Evolutionary conservation across 208 protist genomes (phyloP).

Genomic region (Naegleria gruberi): DNA sequence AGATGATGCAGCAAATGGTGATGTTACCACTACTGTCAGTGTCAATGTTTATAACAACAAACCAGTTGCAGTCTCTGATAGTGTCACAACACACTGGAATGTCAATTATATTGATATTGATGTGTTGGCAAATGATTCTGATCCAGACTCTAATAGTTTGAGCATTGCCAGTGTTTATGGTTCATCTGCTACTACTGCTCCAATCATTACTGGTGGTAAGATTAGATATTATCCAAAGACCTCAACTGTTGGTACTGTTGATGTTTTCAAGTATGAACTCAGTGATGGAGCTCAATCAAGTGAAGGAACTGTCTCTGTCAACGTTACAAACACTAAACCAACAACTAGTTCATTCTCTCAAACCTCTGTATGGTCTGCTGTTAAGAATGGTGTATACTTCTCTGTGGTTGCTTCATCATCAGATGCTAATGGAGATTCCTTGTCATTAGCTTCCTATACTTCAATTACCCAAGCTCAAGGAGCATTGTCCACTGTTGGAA

Average conservation of each 20-base stretch:
- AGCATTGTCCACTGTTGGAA: background rate
- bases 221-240: conserved; percentile 9
- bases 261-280: background rate
- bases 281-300: background rate
- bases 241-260: background rate
- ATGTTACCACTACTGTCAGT: background rate
- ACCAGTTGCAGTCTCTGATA: background rate
- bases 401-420: background rate
- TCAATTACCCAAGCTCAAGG: background rate
- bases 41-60: background rate
- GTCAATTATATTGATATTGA: background rate
- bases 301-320: background rate
- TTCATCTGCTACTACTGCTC: background rate
- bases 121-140: background rate
- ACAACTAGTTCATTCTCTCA: background rate
- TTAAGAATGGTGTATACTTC: background rate
- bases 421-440: background rate
- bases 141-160: background rate
- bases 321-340: background rate
- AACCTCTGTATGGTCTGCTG: background rate
- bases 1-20: background rate
- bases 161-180: background rate
- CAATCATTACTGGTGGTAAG: background rate
- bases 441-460: background rate
- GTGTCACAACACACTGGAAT: background rate